phyloP scores from a whole-genome alignment of 768 basidiomycete species.

The Suillus subluteus region DNA sequence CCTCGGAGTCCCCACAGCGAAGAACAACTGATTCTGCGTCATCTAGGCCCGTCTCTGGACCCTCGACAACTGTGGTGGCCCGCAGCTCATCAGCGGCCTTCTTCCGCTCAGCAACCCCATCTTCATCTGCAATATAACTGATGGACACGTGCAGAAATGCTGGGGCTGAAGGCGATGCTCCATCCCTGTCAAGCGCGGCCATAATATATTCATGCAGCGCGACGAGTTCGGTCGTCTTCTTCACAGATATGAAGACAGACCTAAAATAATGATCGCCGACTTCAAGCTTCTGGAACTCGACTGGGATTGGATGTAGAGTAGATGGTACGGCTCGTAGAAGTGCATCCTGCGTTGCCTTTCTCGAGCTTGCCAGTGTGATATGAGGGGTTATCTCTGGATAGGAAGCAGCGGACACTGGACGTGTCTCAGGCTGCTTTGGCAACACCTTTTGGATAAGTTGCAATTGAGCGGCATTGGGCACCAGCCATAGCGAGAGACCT shows the following conservation, averaged over 20 bases:
- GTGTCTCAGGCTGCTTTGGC: conserved; percentile 32
- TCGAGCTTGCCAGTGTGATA: conserved; percentile 57
- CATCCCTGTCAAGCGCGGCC: conserved; percentile 33
- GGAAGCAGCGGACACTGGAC: conserved; percentile 36
- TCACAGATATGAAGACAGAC: conserved; percentile 64
- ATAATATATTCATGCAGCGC: conserved; percentile 54
- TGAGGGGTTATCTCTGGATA: conserved; percentile 72
- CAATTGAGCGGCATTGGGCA: conserved; percentile 53
- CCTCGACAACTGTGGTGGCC: conserved; percentile 37
- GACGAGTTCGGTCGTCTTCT: conserved; percentile 46
- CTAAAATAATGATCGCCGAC: conserved; percentile 69
- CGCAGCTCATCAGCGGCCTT: conserved; percentile 48
- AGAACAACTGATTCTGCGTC: conserved; percentile 27
- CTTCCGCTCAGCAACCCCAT: conserved; percentile 55
- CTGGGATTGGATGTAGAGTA: conserved; percentile 37
- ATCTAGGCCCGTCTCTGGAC: conserved; percentile 27
- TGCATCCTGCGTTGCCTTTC: conserved; percentile 19
- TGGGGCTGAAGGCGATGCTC: conserved; percentile 52
- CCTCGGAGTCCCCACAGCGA: conserved; percentile 26
- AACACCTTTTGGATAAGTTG: conserved; percentile 51
- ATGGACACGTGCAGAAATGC: conserved; percentile 74
- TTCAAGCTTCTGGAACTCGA: conserved; percentile 57
- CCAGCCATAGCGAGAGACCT: conserved; percentile 75
- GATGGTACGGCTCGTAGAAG: conserved; percentile 44
- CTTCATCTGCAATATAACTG: conserved; percentile 72